Evolutionary conservation across 148 eudicot species (phyloP).

Genomic region (Mesembryanthemum crystallinum): DNA sequence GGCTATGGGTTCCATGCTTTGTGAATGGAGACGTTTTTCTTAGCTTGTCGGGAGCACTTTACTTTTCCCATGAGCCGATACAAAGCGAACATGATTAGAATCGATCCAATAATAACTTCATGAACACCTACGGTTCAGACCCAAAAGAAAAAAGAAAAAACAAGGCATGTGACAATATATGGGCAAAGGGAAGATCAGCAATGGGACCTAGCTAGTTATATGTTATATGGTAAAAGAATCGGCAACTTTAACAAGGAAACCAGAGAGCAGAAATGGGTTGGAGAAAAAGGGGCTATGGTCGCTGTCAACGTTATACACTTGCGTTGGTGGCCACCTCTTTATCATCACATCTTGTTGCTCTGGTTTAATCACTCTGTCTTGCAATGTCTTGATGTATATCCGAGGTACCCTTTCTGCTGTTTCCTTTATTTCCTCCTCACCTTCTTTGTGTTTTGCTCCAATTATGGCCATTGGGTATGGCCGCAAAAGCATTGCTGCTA

Average conservation of each 20-base stretch:
- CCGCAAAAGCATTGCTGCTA: constrained; percentile 63
- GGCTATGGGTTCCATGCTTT: too few species aligned
- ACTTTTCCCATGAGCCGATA: too few species aligned
- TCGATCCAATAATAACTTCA: too few species aligned
- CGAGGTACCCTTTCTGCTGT: constrained; percentile 45
- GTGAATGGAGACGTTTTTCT: too few species aligned
- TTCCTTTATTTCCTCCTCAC: neutral
- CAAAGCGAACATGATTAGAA: too few species aligned
- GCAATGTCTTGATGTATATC: constrained; percentile 54
- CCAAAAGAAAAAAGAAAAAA: too few species aligned
- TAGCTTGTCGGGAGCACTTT: too few species aligned
- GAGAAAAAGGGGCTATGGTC: constrained; percentile 82
- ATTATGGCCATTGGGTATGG: constrained; percentile 64
- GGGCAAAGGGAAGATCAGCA: too few species aligned
- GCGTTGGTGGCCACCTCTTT: constrained; percentile 58
- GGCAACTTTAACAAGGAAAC: constrained; percentile 56
- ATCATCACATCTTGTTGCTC: constrained; percentile 77
- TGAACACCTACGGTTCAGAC: too few species aligned
- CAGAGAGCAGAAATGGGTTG: constrained; percentile 52
- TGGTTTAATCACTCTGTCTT: constrained; percentile 53
- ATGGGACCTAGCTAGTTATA: neutral
- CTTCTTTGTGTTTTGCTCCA: constrained; percentile 35
- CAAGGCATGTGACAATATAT: constrained; percentile 26
- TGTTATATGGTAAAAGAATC: constrained; percentile 4
- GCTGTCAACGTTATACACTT: constrained; percentile 59